A percentile compares a stretch with the other conserved stretches of the same genome.
Evolutionary conservation across 208 protist species (phyloP).

Genomic region (Leishmania lainsoni): DNA sequence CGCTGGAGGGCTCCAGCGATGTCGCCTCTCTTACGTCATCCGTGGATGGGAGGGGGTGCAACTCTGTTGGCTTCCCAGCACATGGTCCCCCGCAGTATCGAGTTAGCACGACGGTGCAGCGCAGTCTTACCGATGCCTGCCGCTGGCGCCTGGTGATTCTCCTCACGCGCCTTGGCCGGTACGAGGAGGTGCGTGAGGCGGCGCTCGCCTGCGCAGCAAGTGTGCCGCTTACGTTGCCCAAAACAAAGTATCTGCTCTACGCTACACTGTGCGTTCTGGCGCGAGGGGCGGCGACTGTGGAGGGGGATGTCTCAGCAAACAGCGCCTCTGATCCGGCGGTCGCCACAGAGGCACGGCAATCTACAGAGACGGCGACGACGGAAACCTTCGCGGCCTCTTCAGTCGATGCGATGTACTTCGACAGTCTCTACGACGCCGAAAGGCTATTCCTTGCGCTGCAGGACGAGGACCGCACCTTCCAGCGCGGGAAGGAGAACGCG

Average conservation of each 20-base stretch:
- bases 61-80: background rate
- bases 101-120: slow-evolving; percentile 35
- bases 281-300: slow-evolving; percentile 24
- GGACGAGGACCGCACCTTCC: slow-evolving; percentile 63
- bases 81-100: slow-evolving; percentile 21
- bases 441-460: slow-evolving; percentile 71
- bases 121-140: slow-evolving; percentile 51
- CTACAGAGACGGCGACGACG: slow-evolving; percentile 16
- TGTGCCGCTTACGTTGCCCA: slow-evolving; percentile 30
- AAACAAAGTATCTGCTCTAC: slow-evolving; percentile 56
- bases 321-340: background rate
- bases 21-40: background rate
- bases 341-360: background rate
- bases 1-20: background rate
- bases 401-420: slow-evolving; percentile 62
- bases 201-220: slow-evolving; percentile 15
- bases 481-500: slow-evolving; percentile 76
- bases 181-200: slow-evolving; percentile 50
- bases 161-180: slow-evolving; percentile 46
- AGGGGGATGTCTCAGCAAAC: background rate
- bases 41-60: background rate
- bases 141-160: slow-evolving; percentile 55
- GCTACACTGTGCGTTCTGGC: slow-evolving; percentile 65
- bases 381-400: background rate
- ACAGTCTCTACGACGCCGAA: slow-evolving; percentile 63